Base-by-base conservation (phyloP, 176 grass and related monocot genomes). In the Lolium rigidum region DNA sequence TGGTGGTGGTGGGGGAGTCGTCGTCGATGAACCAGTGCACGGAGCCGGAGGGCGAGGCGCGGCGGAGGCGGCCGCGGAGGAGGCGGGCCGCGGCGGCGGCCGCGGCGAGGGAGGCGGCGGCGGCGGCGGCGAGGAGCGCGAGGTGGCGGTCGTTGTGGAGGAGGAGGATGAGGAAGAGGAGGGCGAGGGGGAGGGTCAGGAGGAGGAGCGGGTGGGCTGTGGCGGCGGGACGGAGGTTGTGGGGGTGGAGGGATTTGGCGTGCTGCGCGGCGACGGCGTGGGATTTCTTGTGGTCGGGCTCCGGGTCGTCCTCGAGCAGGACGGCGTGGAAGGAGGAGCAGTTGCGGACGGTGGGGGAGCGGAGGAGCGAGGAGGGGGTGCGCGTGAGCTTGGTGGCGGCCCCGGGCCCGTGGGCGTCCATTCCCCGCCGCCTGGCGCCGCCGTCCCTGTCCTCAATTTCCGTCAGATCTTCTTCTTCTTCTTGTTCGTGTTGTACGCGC, bases 341-440 rank as follows among this genome's bases (percentile, higher is more conserved):
- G 86, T 94, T 92, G 38, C 91, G 95, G 69, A 95, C 63, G 31
- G 93, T 95, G 18, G 95, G 91, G 41, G 95, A 98, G 31, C 95
- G 93, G 43, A 95, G 89, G 41, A 95, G 93, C 56, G 95, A 98
- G 3, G 95, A 98, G 1, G 93, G 91, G 24, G 93, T 98, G 7
- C 95, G 91, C 38, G 87, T 93, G 44, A 95, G 93, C 89, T 93
- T 98, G 16, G 88, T 62, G 20, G 71, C 88, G 26, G 26, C 26
- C 26, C 76, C 81, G 18, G 47, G 77, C 16, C 65, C 86, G 54
- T 85, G 82, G 3, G 47, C 86, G 50, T 89, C 90, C 87, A 92
- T 89, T 44, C 69, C 68, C 10, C 87, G 62, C 4, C 78, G 54
- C 38, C 87, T 41, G 47, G 51, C 73, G 69, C 55, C 80, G 61